These are phyloP conservation scores for Pseudonitzschia pungens DNA, from an alignment of 108 stramenopile genomes.

Conservation along the genomic window DNA sequence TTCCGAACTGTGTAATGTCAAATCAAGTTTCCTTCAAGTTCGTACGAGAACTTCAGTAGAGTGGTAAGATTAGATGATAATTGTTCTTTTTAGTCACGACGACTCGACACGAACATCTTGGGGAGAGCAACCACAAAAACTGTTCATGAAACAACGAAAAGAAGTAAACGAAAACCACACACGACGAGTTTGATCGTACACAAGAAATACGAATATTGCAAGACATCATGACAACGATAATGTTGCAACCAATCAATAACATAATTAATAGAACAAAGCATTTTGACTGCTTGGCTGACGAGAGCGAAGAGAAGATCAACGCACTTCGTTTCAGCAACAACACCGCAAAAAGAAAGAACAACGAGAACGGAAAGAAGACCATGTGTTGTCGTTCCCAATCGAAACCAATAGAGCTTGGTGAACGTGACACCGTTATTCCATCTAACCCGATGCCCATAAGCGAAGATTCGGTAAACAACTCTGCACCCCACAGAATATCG, in stretches of 20 bases:
- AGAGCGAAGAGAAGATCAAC: neutral
- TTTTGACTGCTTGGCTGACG: neutral
- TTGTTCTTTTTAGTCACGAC: too few species aligned
- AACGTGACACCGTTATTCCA: neutral
- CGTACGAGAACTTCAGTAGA: too few species aligned
- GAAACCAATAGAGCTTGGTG: neutral
- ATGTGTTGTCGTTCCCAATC: neutral
- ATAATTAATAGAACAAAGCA: neutral
- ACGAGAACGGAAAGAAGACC: neutral
- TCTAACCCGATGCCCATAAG: conserved; percentile 3
- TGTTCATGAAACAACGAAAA: too few species aligned
- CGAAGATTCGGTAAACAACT: neutral
- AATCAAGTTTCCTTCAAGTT: too few species aligned
- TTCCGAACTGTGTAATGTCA: too few species aligned
- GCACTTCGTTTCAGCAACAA: neutral
- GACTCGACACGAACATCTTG: too few species aligned
- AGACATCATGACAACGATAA: neutral
- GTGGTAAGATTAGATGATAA: too few species aligned
- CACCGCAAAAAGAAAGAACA: neutral
- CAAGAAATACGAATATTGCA: neutral
- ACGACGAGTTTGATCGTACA: too few species aligned
- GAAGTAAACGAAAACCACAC: too few species aligned
- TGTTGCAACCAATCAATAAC: conserved; percentile 1
- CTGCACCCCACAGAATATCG: neutral
- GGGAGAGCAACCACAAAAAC: too few species aligned